Conservation (phyloP, 2,329 filamentous ascomycete species). For the Penicillium sp. region DNA sequence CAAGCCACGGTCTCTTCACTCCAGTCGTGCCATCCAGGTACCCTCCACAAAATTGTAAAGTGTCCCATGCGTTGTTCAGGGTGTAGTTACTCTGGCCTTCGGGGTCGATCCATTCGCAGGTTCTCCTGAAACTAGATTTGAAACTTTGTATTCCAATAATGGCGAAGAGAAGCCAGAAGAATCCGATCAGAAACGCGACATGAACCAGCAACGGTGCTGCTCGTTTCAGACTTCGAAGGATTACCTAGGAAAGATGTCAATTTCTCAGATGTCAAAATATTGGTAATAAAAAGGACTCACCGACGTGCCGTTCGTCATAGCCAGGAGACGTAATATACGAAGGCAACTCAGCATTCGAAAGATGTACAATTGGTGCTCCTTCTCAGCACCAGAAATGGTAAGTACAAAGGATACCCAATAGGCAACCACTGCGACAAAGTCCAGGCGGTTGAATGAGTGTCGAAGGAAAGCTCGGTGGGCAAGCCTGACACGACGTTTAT, state of each 20-base stretch:
- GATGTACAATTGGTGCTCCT: slow-evolving; percentile 72
- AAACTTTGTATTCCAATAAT: slow-evolving; percentile 98
- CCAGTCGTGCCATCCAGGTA: slow-evolving; percentile 66
- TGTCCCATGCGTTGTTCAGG: slow-evolving; percentile 56
- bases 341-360: slow-evolving; percentile 97
- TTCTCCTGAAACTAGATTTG: slow-evolving; percentile 76
- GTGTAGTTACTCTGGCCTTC: slow-evolving; percentile 42
- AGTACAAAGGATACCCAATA: slow-evolving; percentile 91
- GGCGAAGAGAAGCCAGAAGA: slow-evolving; percentile 97
- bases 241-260: slow-evolving; percentile 62
- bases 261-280: neutral
- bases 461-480: slow-evolving; percentile 89
- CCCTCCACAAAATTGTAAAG: slow-evolving; percentile 82
- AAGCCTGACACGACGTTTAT: slow-evolving; percentile 81
- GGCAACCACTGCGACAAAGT: slow-evolving; percentile 91
- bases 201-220: slow-evolving; percentile 88
- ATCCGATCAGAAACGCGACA: slow-evolving; percentile 89
- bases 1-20: slow-evolving; percentile 67
- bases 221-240: slow-evolving; percentile 91
- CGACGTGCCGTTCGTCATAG: slow-evolving; percentile 89
- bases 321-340: slow-evolving; percentile 85
- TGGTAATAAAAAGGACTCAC: slow-evolving; percentile 53
- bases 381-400: slow-evolving; percentile 69
- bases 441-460: slow-evolving; percentile 92
- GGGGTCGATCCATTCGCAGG: slow-evolving; percentile 76